These are phyloP conservation scores for Ocimum tenuiflorum DNA, from an alignment of 257 asterid species.

Conservation along the genomic window DNA sequence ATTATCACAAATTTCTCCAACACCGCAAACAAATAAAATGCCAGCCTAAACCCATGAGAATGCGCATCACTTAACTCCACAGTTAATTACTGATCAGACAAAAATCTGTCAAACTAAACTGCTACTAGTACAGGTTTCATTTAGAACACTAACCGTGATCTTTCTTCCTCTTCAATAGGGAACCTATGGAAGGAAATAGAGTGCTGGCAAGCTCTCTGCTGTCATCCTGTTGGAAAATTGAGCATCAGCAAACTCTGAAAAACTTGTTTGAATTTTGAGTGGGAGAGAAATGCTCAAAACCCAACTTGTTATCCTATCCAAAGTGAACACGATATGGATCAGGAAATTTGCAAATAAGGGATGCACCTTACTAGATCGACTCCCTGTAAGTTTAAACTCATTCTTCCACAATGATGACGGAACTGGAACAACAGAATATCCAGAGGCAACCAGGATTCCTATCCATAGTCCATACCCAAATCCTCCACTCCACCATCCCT, in stretches of 20 bases:
- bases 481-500: slow-evolving; percentile 98
- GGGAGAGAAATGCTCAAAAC: background rate
- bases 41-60: too few relatives aligned
- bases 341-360: slow-evolving; percentile 11
- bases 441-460: slow-evolving; percentile 74
- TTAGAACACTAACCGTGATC: slow-evolving; percentile 58
- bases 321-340: background rate
- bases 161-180: slow-evolving; percentile 63
- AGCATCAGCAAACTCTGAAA: background rate
- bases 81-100: background rate
- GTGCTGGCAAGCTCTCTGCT: slow-evolving; percentile 66
- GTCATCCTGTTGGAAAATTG: slow-evolving; percentile 50
- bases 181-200: slow-evolving; percentile 52
- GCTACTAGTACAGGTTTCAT: background rate
- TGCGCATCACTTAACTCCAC: background rate
- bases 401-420: slow-evolving; percentile 68
- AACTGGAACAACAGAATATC: slow-evolving; percentile 76
- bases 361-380: slow-evolving; percentile 52
- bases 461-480: slow-evolving; percentile 86
- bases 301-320: background rate
- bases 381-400: slow-evolving; percentile 54
- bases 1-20: background rate
- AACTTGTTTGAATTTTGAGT: background rate
- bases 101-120: background rate
- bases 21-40: background rate